A percentile compares a stretch with the other conserved stretches of the same genome.
Evolutionary conservation across 805 yeast species (phyloP).

Genomic region (Peterozyma toletana): DNA sequence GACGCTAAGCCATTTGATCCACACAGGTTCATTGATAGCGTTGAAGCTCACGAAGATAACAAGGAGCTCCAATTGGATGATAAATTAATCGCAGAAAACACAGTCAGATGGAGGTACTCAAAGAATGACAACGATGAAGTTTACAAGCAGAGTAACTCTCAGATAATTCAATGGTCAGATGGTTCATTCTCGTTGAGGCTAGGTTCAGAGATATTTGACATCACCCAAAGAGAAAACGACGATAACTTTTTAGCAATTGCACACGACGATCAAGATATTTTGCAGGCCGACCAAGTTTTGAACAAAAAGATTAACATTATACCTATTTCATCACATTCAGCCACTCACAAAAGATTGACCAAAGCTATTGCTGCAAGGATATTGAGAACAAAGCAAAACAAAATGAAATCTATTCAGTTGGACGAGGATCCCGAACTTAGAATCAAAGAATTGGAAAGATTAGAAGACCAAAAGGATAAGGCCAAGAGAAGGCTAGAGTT

Average conservation of each 20-base stretch:
- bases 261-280: constrained; percentile 63
- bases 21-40: constrained; percentile 31
- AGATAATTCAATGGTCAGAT: constrained; percentile 90
- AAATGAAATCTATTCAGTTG: constrained; percentile 42
- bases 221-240: constrained; percentile 51
- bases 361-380: constrained; percentile 51
- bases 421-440: constrained; percentile 63
- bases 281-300: constrained; percentile 62
- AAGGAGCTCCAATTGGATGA: constrained; percentile 52
- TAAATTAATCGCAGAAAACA: constrained; percentile 68
- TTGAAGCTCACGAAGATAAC: constrained; percentile 27
- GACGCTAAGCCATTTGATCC: constrained; percentile 89
- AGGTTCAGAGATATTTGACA: constrained; percentile 84
- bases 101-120: constrained; percentile 91
- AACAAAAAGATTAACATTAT: constrained; percentile 64
- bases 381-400: constrained; percentile 36
- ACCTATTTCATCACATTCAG: constrained; percentile 87
- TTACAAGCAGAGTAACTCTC: constrained; percentile 81
- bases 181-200: constrained; percentile 81
- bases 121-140: constrained; percentile 65
- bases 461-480: constrained; percentile 55
- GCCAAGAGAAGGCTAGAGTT: constrained; percentile 56
- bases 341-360: constrained; percentile 75
- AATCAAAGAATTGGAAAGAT: constrained; percentile 60
- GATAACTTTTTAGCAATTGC: constrained; percentile 70